Conservation (phyloP, 495 filamentous ascomycete genomes). For the Penicillium alfredii region DNA sequence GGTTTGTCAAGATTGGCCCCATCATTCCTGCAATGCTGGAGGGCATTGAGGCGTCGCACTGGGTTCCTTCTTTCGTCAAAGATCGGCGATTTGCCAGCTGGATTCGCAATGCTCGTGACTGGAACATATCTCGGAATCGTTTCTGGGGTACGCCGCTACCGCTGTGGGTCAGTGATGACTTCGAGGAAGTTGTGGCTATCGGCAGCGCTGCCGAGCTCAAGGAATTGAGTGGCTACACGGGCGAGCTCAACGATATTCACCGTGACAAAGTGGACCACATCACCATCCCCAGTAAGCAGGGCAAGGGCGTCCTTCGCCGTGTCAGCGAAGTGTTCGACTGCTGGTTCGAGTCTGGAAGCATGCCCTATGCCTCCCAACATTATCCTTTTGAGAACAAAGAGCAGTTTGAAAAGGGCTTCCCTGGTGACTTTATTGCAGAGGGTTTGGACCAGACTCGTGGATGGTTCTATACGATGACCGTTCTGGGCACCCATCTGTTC, state of each 20-base stretch:
- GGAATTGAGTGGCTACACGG: conserved; percentile 75
- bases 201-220: conserved; percentile 84
- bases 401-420: conserved; percentile 75
- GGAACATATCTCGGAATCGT: conserved; percentile 92
- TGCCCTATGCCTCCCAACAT: conserved; percentile 91
- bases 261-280: conserved; percentile 94
- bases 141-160: conserved; percentile 98
- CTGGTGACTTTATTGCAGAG: conserved; percentile 96
- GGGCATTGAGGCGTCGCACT: conserved; percentile 86
- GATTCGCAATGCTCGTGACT: conserved; percentile 89
- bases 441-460: conserved; percentile 91
- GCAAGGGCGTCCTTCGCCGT: conserved; percentile 76
- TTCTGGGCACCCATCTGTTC: conserved; percentile 88
- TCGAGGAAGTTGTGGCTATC: conserved; percentile 79
- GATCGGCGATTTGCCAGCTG: conserved; percentile 83
- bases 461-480: conserved; percentile 94
- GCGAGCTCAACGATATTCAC: conserved; percentile 85
- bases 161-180: conserved; percentile 85
- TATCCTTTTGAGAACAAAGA: conserved; percentile 94
- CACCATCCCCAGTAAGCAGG: conserved; percentile 88
- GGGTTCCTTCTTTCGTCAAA: conserved; percentile 91
- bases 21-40: conserved; percentile 86
- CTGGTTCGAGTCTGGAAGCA: conserved; percentile 92
- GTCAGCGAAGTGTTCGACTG: conserved; percentile 95
- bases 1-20: conserved; percentile 85